Evolutionary conservation across 2,329 filamentous ascomycete species (phyloP), one percentile per base, ranked within the genome.

Genomic region (Lecanicillium sp.): DNA sequence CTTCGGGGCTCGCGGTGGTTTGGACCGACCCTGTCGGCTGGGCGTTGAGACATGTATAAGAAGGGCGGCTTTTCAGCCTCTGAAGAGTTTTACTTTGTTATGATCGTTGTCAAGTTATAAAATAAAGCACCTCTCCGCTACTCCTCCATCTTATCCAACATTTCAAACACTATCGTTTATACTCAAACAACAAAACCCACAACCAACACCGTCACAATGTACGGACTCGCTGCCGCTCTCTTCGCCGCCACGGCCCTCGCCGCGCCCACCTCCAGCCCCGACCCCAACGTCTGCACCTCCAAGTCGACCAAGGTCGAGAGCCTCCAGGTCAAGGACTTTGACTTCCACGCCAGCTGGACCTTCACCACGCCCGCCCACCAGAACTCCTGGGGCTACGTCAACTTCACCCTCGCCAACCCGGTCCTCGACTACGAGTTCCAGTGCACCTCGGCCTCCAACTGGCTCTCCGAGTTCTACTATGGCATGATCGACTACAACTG

Each of bases 321-420:
- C 8, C 78, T 74, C 72, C 60, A 58, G 1, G 55, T 77, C 36
- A 54, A 62, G 38, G 57, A 63, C 58, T 74, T 79, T 51, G 66
- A 70, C 58, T 78, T 66, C 65, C 68, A 73, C 58, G 68, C 68
- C n/a, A 67, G 63, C 10, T 74, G 71, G 59, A 60, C 64, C 57
- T 77, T 75, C 65, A 66, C 65, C 14, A 77, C 72, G 2, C 74
- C 75, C 0, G 64, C 74, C 3, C 75, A 78, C 62, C 72, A 77
- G 53, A 72, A 70, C 58, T 67, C 67, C 2, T 67, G 61, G 60
- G 75, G 74, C 41, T 65, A 66, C 50, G 67, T 72, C 52, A 65
- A 63, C 58, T 78, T 78, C 63, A 72, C 69, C 52, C 62, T 78
- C n/a, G 56, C 60, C 46, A 77, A 76, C 67, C 63, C 68, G 12